Evolutionary conservation across 164 flowering plant species (phyloP), one percentile per base, ranked within the genome.

Genomic region (Magnolia kwangsiensis): DNA sequence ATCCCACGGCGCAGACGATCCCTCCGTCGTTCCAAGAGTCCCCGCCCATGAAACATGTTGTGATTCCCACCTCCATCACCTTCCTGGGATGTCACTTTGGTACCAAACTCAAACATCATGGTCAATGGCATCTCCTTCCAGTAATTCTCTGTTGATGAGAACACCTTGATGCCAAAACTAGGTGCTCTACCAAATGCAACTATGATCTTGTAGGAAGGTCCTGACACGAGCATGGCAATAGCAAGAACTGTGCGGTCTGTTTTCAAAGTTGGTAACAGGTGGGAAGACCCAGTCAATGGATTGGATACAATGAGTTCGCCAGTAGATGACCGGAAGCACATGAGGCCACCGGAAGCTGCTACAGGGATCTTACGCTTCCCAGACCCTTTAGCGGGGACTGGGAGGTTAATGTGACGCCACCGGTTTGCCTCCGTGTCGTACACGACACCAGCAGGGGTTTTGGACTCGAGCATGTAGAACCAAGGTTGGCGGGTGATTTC

Each of bases 401-500:
- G 80, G 73, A 51, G 67, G 27, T 81, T 87, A 73, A 89, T 89
- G 50, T 79, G 81, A 71, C 82, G 86, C 94, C 92, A 90, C 55
- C 63, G 76, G 16, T 65, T 70, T 11, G 86, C 87, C 19, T 85
- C 51, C 23, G 90, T 86, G 76, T 90, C 94, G 71, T 84, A 89
- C 67, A 87, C 76, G 27, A 88, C 69, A 7, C 85, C 81, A 64
- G 77, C 76, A 72, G 81, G 69, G 24, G 81, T 78, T 23, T 78
- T 72, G 78, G 79, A 73, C 79, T 83, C 83, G 4, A 89, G 88
- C 94, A 89, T 89, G 81, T 84, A 81, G 78, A 89, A 89, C 90
- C 94, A 89, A 1, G 94, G 92, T 7, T 87, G 87, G 6, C 94
- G 75, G 31, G 86, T 89, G 67, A 89, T 65, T 24, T 82, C 76